Evolutionary conservation across 2,329 filamentous ascomycete genomes (phyloP), one percentile per base, ranked within the genome.

Genomic region (Delphinella strobiligena): DNA sequence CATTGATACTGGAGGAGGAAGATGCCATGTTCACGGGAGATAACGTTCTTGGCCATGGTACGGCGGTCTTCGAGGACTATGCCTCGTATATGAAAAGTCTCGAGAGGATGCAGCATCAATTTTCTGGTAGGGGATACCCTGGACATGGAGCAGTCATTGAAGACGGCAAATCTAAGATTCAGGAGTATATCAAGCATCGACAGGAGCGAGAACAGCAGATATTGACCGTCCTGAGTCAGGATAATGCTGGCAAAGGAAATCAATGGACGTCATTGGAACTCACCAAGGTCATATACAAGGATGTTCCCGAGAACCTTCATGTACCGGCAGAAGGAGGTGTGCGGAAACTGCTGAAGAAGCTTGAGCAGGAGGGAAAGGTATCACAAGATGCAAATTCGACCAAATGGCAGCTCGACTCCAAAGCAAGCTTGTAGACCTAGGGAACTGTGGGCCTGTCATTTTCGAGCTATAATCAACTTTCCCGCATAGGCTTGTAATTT

Each of bases 21-120:
- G 72, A 85, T 50, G 80, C 83, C 31, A 77, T 94, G 64, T 91
- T 94, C 58, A 93, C 86, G 0, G 87, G 81, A 5, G 87, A 94
- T 60, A 93, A 89, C 54, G 80, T 94, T 2, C 69, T 94, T 2
- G 87, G 87, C 1, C 83, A 93, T 44, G 86, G 86, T 10, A 93
- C 84, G 2, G 78, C 82, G 3, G 84, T 91, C 0, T 93, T 93
- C 49, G 84, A 93, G 56, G 75, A 91, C 47, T 67, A 93, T 7
- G 58, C 63, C 1, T 62, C 65, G 0, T 94, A 93, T 55, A 64
- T 93, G 46, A 54, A 59, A 15, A 85, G 77, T 43, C 65, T 94
- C 10, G 67, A 75, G 30, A 69, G 68, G 47, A 91, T 93, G 85
- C 66, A 68, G 34, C 66, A 67, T 31, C 58, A 61, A 5, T 83